Evolutionary conservation across 768 basidiomycete genomes (phyloP).

Genomic region (Leccinum subtestaceum): DNA sequence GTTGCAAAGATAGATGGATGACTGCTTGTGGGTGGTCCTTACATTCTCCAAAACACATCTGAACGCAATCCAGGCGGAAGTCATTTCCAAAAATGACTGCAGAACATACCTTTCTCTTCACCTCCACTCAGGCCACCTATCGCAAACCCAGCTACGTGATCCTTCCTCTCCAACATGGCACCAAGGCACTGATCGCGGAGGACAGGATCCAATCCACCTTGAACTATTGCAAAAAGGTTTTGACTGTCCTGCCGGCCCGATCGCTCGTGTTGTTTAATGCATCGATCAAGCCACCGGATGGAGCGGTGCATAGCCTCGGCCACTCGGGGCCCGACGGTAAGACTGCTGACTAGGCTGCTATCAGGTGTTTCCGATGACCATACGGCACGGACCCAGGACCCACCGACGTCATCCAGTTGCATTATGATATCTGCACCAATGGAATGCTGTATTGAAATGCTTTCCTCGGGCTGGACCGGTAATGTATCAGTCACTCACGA

Average conservation of each 20-base stretch:
- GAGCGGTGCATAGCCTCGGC: conserved; percentile 87
- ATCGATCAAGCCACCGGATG: conserved; percentile 87
- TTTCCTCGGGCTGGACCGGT: conserved; percentile 76
- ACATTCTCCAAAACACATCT: conserved; percentile 90
- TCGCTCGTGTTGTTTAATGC: conserved; percentile 69
- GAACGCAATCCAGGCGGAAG: conserved; percentile 2
- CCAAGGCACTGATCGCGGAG: conserved; percentile 76
- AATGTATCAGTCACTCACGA: neutral
- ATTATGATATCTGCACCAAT: conserved; percentile 95
- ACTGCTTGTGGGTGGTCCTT: conserved; percentile 22
- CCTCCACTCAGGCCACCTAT: conserved; percentile 90
- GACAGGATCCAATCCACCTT: conserved; percentile 74
- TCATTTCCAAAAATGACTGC: conserved; percentile 6
- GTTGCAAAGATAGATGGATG: neutral
- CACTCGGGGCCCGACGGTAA: conserved; percentile 78
- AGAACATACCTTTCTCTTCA: conserved; percentile 75
- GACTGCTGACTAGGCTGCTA: conserved; percentile 59
- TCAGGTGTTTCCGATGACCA: conserved; percentile 1
- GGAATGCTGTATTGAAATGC: conserved; percentile 84
- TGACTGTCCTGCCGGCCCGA: conserved; percentile 65
- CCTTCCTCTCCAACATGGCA: conserved; percentile 75
- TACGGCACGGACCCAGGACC: conserved; percentile 24
- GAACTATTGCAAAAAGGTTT: conserved; percentile 90
- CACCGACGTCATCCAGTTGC: conserved; percentile 91
- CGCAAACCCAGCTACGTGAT: conserved; percentile 84